Evolutionary conservation across 768 basidiomycete species (phyloP), one percentile per base, ranked within the genome.

Genomic region (Trametes punicea): DNA sequence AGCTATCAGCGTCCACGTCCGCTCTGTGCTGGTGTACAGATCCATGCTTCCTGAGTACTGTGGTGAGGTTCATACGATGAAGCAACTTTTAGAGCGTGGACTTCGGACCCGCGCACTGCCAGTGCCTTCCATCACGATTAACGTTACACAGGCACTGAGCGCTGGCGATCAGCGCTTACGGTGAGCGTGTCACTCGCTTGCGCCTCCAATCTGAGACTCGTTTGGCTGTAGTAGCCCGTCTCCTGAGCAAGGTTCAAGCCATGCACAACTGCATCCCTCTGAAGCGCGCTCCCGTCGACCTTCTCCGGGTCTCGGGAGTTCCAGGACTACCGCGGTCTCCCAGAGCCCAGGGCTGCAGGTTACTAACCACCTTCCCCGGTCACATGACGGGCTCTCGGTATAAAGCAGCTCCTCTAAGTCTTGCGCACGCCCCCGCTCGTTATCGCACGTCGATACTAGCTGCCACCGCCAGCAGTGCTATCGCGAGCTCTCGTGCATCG

Each of bases 351-450:
- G 48, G 48, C 8, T 18, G 41, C 25, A 56, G 55, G 55, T 56
- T 50, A 56, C 55, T 56, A 56, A 56, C 55, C 40, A 56, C 55
- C 33, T 29, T 27, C 25, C 40, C 47, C 23, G 7, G 48, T 56
- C 55, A 56, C 48, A 49, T 56, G 55, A 56, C 48, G 23, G 13
- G 8, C 25, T 15, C 26, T 23, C 31, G 42, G 44, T 51, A 54
- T 54, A 54, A 54, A 54, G 44, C 44, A 46, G 10, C 50, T 40
- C 40, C 27, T 20, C 34, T n/a, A n/a, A n/a, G 34, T n/a, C 15
- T 15, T 36, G 30, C 31, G 8, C 46, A 36, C 39, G 46, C 34
- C 26, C n/a, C 46, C 16, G 31, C 15, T 44, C 55, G 48, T 16
- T 46, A 45, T 44, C 55, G 55, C 44, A 39, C 21, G 44, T 39